phyloP scores from a whole-genome alignment of 331 rosid species.

The Cydonia oblonga region DNA sequence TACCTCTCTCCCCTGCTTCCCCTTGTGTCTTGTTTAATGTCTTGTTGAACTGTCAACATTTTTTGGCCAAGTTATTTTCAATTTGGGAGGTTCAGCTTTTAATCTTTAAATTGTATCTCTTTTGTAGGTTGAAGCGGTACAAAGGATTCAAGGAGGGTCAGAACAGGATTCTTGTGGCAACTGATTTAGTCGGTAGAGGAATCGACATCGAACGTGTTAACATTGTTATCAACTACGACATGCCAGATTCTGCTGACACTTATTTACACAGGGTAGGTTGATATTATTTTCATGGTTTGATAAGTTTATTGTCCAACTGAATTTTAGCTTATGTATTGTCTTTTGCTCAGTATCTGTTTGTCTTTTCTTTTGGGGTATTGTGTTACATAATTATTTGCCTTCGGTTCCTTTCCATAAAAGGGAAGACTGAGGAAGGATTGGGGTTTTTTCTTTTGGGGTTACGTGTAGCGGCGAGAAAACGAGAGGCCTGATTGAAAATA shows the following conservation, averaged over 20 bases:
- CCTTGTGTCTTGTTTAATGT: background rate
- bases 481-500: background rate
- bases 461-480: background rate
- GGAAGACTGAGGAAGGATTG: background rate
- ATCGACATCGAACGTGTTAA: slow-evolving; percentile 96
- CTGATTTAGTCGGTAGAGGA: slow-evolving; percentile 97
- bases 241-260: slow-evolving; percentile 99
- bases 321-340: background rate
- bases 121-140: slow-evolving; percentile 76
- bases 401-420: background rate
- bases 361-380: background rate
- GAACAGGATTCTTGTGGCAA: slow-evolving; percentile 90
- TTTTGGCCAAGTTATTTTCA: background rate
- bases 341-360: background rate
- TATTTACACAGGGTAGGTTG: slow-evolving; percentile 83
- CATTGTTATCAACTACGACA: slow-evolving; percentile 92
- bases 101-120: background rate
- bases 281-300: background rate
- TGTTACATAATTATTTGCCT: background rate
- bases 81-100: background rate
- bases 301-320: background rate
- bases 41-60: background rate
- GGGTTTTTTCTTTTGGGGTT: background rate
- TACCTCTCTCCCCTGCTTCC: background rate
- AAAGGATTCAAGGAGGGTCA: slow-evolving; percentile 98